Evolutionary conservation across 2,329 filamentous ascomycete species (phyloP), one percentile per base, ranked within the genome.

Genomic region (Penicillium crustosum): DNA sequence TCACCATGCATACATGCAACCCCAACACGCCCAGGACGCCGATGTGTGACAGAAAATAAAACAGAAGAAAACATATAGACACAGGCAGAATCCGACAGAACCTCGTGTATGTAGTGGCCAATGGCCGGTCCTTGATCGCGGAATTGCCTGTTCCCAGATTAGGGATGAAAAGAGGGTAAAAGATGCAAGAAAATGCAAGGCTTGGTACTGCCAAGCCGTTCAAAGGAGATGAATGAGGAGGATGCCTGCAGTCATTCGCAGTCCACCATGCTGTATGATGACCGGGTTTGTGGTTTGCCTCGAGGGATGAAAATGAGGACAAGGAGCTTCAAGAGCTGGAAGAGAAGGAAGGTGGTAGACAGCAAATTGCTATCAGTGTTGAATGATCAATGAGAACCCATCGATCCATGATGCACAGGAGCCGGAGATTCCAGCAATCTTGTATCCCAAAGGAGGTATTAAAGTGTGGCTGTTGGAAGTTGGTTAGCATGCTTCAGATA

Each of bases 371-470:
- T 25, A 63, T 84, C 75, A 91, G 66, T 86, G 82, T 48, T 86
- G 86, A 67, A 92, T 89, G 68, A 97, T 86, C 56, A 96, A 81
- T 9, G 90, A 89, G 73, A 97, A 91, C 4, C 90, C 89, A 72
- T 96, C 91, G 23, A 97, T 78, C 91, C 91, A 96, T 49, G 83
- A 73, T 38, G 83, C 91, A 69, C 87, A 90, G 51, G 89, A 90
- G 56, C 94, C 94, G 12, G 90, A 89, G 62, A 97, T 83, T 58
- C 94, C 94, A 60, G 90, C 93, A 70, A 97, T 88, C 64, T 83
- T 90, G 77, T 94, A 97, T 49, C 93, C 93, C 65, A 89, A 83
- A 12, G 94, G 94, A 51, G 93, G 91, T 66, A 97, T 90, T 60
- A 99, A 81, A 35, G 88, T 94, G 73, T 93, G 89, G 62, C 93